Conservation (phyloP, 1,284 basidiomycete species). For the Cutaneotrichosporon cutaneum region DNA sequence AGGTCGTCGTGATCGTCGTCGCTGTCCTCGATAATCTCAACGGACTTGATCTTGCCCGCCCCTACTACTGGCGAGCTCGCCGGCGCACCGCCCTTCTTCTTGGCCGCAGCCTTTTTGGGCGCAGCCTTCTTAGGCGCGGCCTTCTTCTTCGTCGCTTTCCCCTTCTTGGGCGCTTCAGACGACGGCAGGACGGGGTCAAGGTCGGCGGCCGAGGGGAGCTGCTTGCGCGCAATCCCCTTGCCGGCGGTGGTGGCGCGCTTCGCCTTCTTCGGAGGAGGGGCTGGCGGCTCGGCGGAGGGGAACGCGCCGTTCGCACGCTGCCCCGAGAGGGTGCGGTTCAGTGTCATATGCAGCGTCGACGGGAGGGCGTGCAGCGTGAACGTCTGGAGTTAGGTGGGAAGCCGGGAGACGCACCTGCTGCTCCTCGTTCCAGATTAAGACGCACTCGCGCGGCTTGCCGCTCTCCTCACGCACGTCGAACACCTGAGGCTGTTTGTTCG, state of each 20-base stretch:
- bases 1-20: conserved; percentile 46
- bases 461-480: conserved; percentile 44
- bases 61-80: neutral
- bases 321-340: conserved; percentile 33
- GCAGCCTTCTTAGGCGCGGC: conserved; percentile 12
- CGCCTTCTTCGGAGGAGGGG: conserved; percentile 1
- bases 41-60: conserved; percentile 36
- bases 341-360: conserved; percentile 36
- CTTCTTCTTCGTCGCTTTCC: conserved; percentile 11
- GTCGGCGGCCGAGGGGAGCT: conserved; percentile 1
- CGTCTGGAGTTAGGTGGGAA: conserved; percentile 20
- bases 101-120: conserved; percentile 12
- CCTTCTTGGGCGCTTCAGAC: conserved; percentile 1
- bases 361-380: conserved; percentile 37
- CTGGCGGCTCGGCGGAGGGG: neutral
- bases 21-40: conserved; percentile 47
- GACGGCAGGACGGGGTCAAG: conserved; percentile 1
- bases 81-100: conserved; percentile 11
- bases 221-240: conserved; percentile 15
- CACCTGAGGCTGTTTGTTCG: conserved; percentile 36
- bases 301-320: conserved; percentile 12
- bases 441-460: conserved; percentile 44
- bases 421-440: conserved; percentile 39
- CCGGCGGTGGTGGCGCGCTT: neutral
- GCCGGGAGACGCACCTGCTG: conserved; percentile 27